Conservation (phyloP, 495 filamentous ascomycete species). For the Acidiella bohemica region DNA sequence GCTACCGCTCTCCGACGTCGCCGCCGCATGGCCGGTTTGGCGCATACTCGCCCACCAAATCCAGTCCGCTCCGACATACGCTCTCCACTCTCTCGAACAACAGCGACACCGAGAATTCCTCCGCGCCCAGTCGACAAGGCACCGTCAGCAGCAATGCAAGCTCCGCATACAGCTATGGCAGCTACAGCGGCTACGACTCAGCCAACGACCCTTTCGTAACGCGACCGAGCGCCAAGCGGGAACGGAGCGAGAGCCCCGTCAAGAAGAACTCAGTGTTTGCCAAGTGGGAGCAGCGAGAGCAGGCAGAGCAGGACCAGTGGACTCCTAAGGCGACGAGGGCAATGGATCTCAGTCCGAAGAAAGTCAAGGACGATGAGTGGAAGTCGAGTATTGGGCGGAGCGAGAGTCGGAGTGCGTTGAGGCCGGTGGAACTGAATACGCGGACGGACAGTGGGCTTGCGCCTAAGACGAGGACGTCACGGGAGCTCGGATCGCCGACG, state of each 20-base stretch:
- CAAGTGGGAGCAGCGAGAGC: conserved; percentile 21
- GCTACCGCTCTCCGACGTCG: conserved; percentile 12
- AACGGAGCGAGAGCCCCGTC: conserved; percentile 17
- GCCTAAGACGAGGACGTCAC: neutral
- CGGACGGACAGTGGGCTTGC: conserved; percentile 6
- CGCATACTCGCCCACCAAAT: conserved; percentile 12
- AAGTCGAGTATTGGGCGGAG: conserved; percentile 13
- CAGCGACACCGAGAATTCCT: conserved; percentile 18
- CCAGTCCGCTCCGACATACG: conserved; percentile 16
- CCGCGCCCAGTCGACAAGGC: conserved; percentile 12
- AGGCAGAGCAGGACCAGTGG: conserved; percentile 7
- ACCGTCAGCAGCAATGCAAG: conserved; percentile 16
- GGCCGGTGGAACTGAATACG: conserved; percentile 17
- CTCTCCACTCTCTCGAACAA: conserved; percentile 15
- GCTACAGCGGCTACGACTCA: conserved; percentile 19
- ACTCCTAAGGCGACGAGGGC: conserved; percentile 2
- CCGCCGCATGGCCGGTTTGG: conserved; percentile 14
- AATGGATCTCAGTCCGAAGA: conserved; percentile 18
- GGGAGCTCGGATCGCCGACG: neutral
- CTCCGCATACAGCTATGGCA: conserved; percentile 10
- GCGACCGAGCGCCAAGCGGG: conserved; percentile 12
- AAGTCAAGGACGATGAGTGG: conserved; percentile 19
- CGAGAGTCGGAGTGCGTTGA: conserved; percentile 15
- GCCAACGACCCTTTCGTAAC: conserved; percentile 19
- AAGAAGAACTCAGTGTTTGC: conserved; percentile 19